These are phyloP conservation scores for Candida cerambycidarum DNA, from an alignment of 805 yeast species.

Conservation along the genomic window DNA sequence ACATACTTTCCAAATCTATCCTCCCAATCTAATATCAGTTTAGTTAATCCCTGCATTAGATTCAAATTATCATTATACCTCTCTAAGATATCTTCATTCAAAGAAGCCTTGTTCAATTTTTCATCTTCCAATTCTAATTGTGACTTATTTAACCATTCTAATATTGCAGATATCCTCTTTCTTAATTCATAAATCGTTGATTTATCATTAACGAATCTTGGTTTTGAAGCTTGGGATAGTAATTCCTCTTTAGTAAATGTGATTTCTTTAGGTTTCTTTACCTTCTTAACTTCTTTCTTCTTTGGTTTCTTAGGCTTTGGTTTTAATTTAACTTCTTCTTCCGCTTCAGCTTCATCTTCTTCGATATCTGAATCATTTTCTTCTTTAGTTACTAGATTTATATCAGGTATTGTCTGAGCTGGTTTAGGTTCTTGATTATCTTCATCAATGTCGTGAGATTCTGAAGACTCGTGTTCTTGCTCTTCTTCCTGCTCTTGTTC, in stretches of 20 bases:
- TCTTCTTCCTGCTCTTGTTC: background rate
- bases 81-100: conserved; percentile 47
- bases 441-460: background rate
- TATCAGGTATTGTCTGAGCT: conserved; percentile 1
- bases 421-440: conserved; percentile 11
- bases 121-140: conserved; percentile 81
- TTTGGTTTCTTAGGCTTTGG: conserved; percentile 14
- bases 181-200: conserved; percentile 81
- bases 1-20: conserved; percentile 59
- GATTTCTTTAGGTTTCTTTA: conserved; percentile 11
- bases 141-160: conserved; percentile 87
- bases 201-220: conserved; percentile 77
- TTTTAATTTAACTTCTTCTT: conserved; percentile 15
- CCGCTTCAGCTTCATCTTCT: conserved; percentile 14
- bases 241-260: conserved; percentile 41
- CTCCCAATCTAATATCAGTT: conserved; percentile 76
- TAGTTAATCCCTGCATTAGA: conserved; percentile 71
- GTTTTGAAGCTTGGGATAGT: conserved; percentile 72
- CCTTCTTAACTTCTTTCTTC: conserved; percentile 18
- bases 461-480: no score
- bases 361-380: conserved; percentile 16
- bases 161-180: conserved; percentile 81
- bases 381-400: conserved; percentile 8
- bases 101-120: conserved; percentile 52
- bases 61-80: conserved; percentile 59